Percentiles rank a stretch among this genome's conserved stretches.
Evolutionary conservation across 2,329 filamentous ascomycete genomes (phyloP).

Genomic region (Xylaria sp.): DNA sequence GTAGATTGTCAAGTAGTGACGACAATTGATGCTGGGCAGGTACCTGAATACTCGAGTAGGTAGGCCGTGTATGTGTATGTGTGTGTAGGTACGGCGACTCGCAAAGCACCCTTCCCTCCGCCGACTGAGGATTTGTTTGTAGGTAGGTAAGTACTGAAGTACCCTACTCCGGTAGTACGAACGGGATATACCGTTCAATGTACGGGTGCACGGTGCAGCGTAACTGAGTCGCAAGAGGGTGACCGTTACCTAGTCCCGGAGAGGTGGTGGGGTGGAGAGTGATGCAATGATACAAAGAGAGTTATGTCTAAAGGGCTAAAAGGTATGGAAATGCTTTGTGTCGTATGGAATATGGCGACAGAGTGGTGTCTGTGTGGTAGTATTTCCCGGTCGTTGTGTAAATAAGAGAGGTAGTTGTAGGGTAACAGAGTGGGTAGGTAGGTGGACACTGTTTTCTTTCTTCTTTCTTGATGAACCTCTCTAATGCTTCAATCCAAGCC

Average conservation of each 20-base stretch:
- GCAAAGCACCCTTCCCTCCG: too few species aligned
- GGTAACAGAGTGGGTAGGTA: background rate
- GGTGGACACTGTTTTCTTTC: background rate
- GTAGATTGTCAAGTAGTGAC: slow-evolving; percentile 3
- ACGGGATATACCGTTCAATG: background rate
- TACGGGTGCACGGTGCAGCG: background rate
- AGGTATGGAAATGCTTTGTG: too few species aligned
- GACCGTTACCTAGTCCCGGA: background rate
- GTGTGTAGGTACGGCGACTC: too few species aligned
- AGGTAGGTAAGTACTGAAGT: background rate
- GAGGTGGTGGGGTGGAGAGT: background rate
- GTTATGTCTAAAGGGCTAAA: too few species aligned
- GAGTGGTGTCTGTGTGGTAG: too few species aligned
- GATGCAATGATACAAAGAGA: too few species aligned
- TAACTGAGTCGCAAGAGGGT: background rate
- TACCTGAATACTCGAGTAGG: background rate
- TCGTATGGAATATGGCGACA: too few species aligned
- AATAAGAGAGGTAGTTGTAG: too few species aligned
- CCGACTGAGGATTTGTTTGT: too few species aligned
- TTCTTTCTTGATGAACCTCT: slow-evolving; percentile 5
- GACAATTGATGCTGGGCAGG: background rate
- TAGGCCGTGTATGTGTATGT: too few species aligned
- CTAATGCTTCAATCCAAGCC: slow-evolving; percentile 11
- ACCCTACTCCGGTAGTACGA: background rate
- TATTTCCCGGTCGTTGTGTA: too few species aligned